Base-by-base conservation (phyloP, 1,139 yeast genomes). In the Pichia sp. region DNA sequence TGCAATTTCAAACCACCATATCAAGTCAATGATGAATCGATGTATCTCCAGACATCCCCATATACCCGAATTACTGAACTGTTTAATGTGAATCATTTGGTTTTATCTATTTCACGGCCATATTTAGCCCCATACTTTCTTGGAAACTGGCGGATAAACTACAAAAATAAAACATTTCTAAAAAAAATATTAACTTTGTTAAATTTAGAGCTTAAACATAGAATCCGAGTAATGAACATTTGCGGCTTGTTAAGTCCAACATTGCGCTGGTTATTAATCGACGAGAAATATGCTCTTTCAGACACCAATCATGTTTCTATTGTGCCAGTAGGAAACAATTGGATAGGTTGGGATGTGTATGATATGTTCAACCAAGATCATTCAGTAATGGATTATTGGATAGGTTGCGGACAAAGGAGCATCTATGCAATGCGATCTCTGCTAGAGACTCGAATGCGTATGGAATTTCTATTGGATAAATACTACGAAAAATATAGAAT, bases 361-460 rank as follows among this genome's bases (percentile, higher is more conserved):
- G 38, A 42, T 47, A 77, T 83, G 1, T 79, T 84, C 53, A 94
- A 88, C 52, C 79, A 85, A 8, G 84, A 85, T 48, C 68, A 75
- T 52, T 67, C 79, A 44, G 88, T 85, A 56, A 82, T 88, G 24
- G 84, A 88, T 3, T 86, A 86, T 55, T 89, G 97, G 95, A 77
- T 88, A 3, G 66, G 74, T 40, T 88, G 89, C 26, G 99, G 99
- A 4, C 97, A 89, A 60, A 70, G 84, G 50, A 83, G 95, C 38
- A 88, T 89, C 0, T 91, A 98, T 98, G 95, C 96, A 1, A 74
- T 85, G 46, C 71, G 86, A 49, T 86, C 96, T 0, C 67, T 89
- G 35, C 67, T 93, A 34, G 81, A 89, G 78, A 84, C 95, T 0
- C 68, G 99, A 41, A 85, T 96, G 55, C 78, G 91, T 1, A 83